These are phyloP conservation scores for Hysterium pulicare DNA, from an alignment of 2,329 filamentous ascomycete species.

Conservation along the genomic window DNA sequence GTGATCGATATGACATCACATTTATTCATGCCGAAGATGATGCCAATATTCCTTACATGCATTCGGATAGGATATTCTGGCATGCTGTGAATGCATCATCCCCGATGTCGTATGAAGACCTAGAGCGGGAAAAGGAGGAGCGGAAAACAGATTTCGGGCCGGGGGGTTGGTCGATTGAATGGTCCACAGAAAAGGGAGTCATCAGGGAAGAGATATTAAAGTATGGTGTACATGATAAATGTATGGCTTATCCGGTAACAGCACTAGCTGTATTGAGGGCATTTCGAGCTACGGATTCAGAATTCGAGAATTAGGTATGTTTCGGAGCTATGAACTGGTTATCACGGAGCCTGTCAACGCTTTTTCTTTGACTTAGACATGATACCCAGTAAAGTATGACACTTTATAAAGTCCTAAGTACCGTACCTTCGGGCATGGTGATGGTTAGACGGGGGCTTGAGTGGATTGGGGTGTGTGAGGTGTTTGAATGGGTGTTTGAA, in stretches of 20 bases:
- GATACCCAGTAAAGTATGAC: too few relatives aligned
- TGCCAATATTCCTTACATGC: conserved; percentile 50
- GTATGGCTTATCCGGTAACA: conserved; percentile 57
- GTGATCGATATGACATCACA: neutral
- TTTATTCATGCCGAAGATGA: conserved; percentile 42
- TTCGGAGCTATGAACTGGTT: too few relatives aligned
- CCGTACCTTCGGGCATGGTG: too few relatives aligned
- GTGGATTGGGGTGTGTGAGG: too few relatives aligned
- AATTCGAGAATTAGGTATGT: too few relatives aligned
- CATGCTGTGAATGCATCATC: conserved; percentile 52
- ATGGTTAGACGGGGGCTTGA: too few relatives aligned
- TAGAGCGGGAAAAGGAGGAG: conserved; percentile 45
- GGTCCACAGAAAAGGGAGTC: conserved; percentile 45
- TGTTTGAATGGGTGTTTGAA: too few relatives aligned
- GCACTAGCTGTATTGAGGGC: conserved; percentile 50
- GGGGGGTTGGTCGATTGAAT: conserved; percentile 51
- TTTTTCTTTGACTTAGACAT: too few relatives aligned
- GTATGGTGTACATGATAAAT: conserved; percentile 55
- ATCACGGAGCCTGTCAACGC: too few relatives aligned
- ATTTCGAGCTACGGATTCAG: conserved; percentile 27
- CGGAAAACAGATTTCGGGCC: conserved; percentile 43
- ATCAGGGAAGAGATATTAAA: conserved; percentile 56
- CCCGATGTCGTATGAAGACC: conserved; percentile 42
- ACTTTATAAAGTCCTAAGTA: too few relatives aligned
- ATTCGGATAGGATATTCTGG: conserved; percentile 53